These are phyloP conservation scores for Monosporozyma siamensis DNA, from an alignment of 805 yeast genomes.

Conservation along the genomic window DNA sequence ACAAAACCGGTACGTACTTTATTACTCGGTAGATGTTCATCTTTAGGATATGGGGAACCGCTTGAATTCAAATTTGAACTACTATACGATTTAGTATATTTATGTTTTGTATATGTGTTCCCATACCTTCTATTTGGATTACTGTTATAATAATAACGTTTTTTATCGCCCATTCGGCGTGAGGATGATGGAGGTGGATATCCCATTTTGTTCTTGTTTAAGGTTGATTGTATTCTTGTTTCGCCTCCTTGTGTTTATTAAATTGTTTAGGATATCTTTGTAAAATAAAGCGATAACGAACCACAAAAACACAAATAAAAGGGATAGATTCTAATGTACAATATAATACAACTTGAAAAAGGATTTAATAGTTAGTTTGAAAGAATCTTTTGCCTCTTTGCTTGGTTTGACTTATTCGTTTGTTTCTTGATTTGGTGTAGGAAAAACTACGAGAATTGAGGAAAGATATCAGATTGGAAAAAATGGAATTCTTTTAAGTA, in stretches of 20 bases:
- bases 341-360: constrained; percentile 1
- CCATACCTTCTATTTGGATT: constrained; percentile 21
- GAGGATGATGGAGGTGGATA: constrained; percentile 14
- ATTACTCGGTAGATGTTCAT: not conserved
- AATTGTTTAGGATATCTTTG: too few species aligned
- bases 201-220: constrained; percentile 6
- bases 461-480: not conserved
- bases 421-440: not conserved
- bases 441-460: too few species aligned
- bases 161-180: constrained; percentile 19
- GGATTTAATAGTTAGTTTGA: too few species aligned
- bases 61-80: not conserved
- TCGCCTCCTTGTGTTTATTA: not conserved
- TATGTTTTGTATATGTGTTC: constrained; percentile 12
- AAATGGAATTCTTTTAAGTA: not conserved
- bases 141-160: constrained; percentile 25
- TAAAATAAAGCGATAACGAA: too few species aligned
- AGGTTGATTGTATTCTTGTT: not conserved
- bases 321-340: not conserved
- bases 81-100: constrained; percentile 7
- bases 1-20: not conserved
- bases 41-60: not conserved
- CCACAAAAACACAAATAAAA: not conserved
- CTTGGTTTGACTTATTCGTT: not conserved
- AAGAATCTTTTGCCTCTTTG: not conserved